Conservation (phyloP, 2,329 filamentous ascomycete species). For the Samsoniella hepiali region DNA sequence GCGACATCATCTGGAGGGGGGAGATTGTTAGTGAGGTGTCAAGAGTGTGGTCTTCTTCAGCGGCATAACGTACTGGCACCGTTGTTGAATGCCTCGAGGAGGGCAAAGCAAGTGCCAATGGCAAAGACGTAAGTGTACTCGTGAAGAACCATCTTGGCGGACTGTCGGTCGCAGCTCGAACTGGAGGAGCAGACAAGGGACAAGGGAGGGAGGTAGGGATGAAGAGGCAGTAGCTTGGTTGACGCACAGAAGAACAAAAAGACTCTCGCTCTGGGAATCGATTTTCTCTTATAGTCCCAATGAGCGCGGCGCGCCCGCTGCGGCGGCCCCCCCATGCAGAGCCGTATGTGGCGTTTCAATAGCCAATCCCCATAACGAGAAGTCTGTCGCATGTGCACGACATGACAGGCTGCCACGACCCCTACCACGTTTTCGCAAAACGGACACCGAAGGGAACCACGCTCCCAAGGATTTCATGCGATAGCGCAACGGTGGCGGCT, state of each 20-base stretch:
- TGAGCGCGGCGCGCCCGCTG: background rate
- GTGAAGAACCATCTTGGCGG: slow-evolving; percentile 52
- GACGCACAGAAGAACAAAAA: background rate
- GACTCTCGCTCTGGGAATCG: background rate
- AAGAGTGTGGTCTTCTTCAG: background rate
- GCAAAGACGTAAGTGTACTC: slow-evolving; percentile 70
- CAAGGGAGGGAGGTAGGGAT: background rate
- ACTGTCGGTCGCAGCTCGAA: background rate
- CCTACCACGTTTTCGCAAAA: background rate
- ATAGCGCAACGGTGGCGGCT: background rate
- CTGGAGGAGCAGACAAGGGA: background rate
- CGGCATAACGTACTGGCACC: slow-evolving; percentile 61
- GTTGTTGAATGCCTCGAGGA: slow-evolving; percentile 76
- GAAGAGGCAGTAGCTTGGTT: background rate
- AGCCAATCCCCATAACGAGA: slow-evolving; percentile 12
- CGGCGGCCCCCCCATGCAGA: background rate
- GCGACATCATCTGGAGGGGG: slow-evolving; percentile 67
- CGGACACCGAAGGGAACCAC: slow-evolving; percentile 6
- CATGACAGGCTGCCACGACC: background rate
- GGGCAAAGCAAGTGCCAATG: slow-evolving; percentile 72
- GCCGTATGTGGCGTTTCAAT: slow-evolving; percentile 12
- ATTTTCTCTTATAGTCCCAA: background rate
- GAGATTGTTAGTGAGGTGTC: background rate
- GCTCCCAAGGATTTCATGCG: background rate
- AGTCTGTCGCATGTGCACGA: slow-evolving; percentile 16